Evolutionary conservation across 345 rosid species (phyloP).

Genomic region (Salix koriyanagi): DNA sequence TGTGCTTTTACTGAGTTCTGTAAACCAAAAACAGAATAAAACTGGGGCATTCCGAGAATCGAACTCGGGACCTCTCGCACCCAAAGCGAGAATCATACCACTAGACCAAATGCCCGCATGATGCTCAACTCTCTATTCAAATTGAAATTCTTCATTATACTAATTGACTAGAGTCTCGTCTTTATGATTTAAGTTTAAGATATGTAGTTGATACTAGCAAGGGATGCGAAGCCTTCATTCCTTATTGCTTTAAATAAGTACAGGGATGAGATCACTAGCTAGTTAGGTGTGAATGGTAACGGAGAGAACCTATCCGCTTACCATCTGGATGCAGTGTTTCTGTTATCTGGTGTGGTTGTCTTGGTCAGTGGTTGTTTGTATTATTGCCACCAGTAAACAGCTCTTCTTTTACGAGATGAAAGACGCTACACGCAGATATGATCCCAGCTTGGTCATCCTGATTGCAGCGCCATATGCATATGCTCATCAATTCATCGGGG

Average conservation of each 20-base stretch:
- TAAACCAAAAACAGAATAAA: no score
- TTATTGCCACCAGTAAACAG: neutral
- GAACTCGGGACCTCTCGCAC: slow-evolving; percentile 79
- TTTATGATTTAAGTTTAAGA: neutral
- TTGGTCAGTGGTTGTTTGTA: neutral
- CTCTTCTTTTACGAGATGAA: neutral
- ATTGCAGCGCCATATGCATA: neutral
- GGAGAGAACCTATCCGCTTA: neutral
- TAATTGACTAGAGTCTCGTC: neutral
- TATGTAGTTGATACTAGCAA: neutral
- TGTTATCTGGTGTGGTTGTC: neutral
- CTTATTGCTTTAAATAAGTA: no score
- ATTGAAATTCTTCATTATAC: neutral
- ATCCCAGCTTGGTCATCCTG: neutral
- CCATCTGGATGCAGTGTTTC: neutral
- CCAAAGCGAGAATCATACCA: slow-evolving; percentile 90
- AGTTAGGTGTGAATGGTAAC: neutral
- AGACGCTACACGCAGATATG: neutral
- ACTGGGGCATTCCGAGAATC: slow-evolving; percentile 61
- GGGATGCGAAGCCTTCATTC: neutral
- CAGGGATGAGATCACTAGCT: no score
- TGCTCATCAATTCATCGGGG: neutral
- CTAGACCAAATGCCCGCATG: slow-evolving; percentile 29
- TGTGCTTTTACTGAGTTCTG: no score
- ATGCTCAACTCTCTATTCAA: neutral